Evolutionary conservation across 306 rosid species (phyloP).

Genomic region (Abrus precatorius): DNA sequence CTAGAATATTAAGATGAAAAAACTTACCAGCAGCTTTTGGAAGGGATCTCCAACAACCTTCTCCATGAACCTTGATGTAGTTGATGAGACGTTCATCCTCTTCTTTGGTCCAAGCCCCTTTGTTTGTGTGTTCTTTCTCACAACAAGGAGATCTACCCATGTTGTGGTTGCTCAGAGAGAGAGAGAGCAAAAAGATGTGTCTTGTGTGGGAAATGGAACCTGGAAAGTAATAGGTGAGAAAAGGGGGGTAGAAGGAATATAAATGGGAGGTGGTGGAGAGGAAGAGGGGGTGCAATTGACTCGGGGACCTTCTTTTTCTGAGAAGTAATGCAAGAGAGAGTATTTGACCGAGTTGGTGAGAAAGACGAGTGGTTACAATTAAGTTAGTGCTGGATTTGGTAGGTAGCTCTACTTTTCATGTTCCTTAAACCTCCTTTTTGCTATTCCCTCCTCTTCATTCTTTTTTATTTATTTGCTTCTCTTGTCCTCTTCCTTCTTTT

Average conservation of each 20-base stretch:
- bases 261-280: slow-evolving; percentile 63
- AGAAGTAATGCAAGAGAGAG: slow-evolving; percentile 51
- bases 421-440: slow-evolving; percentile 11
- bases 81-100: slow-evolving; percentile 77
- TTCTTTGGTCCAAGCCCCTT: slow-evolving; percentile 85
- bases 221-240: slow-evolving; percentile 38
- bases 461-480: not conserved
- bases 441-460: not conserved
- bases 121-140: slow-evolving; percentile 77
- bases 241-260: slow-evolving; percentile 47
- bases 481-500: not conserved
- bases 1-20: not conserved
- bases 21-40: slow-evolving; percentile 74
- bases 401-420: slow-evolving; percentile 56
- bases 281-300: slow-evolving; percentile 62
- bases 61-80: slow-evolving; percentile 70
- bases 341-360: slow-evolving; percentile 85
- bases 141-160: slow-evolving; percentile 85
- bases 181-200: not conserved
- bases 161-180: not conserved
- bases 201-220: slow-evolving; percentile 18
- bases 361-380: slow-evolving; percentile 71
- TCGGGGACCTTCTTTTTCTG: slow-evolving; percentile 58
- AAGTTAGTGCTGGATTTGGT: slow-evolving; percentile 70
- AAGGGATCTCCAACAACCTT: slow-evolving; percentile 86